Evolutionary conservation across 805 yeast genomes (phyloP).

Genomic region (Cyberlindnera meyerae): DNA sequence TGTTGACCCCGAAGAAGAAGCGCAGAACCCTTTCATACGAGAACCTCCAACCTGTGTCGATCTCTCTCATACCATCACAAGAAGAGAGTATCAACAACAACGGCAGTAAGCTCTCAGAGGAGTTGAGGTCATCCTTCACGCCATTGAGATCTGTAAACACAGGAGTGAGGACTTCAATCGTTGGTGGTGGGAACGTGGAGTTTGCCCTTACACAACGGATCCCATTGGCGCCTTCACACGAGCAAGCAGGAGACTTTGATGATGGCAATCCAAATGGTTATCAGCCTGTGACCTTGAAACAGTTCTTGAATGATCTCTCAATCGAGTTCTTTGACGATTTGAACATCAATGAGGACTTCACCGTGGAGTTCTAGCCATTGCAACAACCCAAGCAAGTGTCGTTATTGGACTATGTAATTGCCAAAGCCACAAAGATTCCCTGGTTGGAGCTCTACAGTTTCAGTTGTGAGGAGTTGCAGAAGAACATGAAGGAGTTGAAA

Average conservation of each 20-base stretch:
- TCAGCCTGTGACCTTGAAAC: conserved; percentile 22
- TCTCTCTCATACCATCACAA: not conserved
- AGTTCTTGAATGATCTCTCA: conserved; percentile 22
- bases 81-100: not conserved
- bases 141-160: conserved; percentile 20
- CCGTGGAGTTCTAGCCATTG: conserved; percentile 14
- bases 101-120: conserved; percentile 5
- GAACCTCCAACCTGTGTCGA: not conserved
- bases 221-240: conserved; percentile 24
- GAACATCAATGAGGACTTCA: conserved; percentile 22
- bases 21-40: conserved; percentile 9
- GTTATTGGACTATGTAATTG: conserved; percentile 18
- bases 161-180: conserved; percentile 12
- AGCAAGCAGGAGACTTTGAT: conserved; percentile 8
- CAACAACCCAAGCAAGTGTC: conserved; percentile 1
- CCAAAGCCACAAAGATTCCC: conserved; percentile 21
- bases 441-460: conserved; percentile 26
- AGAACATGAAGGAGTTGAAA: conserved; percentile 23
- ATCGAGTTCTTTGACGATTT: conserved; percentile 27
- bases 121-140: conserved; percentile 21
- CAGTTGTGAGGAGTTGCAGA: conserved; percentile 26
- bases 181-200: conserved; percentile 14
- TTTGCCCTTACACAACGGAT: conserved; percentile 14
- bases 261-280: conserved; percentile 15
- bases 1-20: conserved; percentile 24